Evolutionary conservation across 306 rosid genomes (phyloP).

Genomic region (Vigna mungo): DNA sequence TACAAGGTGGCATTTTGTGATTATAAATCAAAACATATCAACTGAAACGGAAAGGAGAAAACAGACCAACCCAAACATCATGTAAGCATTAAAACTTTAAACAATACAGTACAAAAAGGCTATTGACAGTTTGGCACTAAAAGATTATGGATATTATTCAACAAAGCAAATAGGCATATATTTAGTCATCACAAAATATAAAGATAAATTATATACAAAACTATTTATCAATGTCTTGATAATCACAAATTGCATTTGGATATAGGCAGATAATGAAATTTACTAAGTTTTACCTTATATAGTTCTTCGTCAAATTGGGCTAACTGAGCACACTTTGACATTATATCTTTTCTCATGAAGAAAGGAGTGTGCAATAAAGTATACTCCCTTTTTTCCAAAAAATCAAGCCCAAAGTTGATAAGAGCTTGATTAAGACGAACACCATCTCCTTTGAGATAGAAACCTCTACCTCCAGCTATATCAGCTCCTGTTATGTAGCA

Average conservation of each 20-base stretch:
- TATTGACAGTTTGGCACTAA: background rate
- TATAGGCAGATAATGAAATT: slow-evolving; percentile 23
- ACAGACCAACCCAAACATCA: background rate
- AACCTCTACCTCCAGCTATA: slow-evolving; percentile 97
- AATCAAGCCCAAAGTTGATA: slow-evolving; percentile 85
- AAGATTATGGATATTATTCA: slow-evolving; percentile 10
- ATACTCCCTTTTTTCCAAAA: slow-evolving; percentile 80
- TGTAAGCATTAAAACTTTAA: background rate
- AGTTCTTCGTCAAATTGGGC: slow-evolving; percentile 99
- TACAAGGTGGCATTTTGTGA: background rate
- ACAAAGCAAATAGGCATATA: background rate
- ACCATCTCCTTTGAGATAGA: slow-evolving; percentile 89
- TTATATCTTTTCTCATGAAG: slow-evolving; percentile 91
- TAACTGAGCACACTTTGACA: slow-evolving; percentile 96
- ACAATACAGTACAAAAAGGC: slow-evolving; percentile 1
- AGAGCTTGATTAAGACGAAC: slow-evolving; percentile 96
- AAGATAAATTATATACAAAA: background rate
- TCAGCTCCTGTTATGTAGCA: slow-evolving; percentile 75
- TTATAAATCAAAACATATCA: slow-evolving; percentile 5
- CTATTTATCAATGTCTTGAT: slow-evolving; percentile 16
- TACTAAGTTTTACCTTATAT: slow-evolving; percentile 70
- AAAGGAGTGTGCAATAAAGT: slow-evolving; percentile 85
- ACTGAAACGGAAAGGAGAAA: background rate
- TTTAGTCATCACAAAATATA: background rate
- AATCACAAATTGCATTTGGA: slow-evolving; percentile 2